Base-by-base conservation (phyloP, 176 grass and related monocot species). In the Tuctoria greenei region DNA sequence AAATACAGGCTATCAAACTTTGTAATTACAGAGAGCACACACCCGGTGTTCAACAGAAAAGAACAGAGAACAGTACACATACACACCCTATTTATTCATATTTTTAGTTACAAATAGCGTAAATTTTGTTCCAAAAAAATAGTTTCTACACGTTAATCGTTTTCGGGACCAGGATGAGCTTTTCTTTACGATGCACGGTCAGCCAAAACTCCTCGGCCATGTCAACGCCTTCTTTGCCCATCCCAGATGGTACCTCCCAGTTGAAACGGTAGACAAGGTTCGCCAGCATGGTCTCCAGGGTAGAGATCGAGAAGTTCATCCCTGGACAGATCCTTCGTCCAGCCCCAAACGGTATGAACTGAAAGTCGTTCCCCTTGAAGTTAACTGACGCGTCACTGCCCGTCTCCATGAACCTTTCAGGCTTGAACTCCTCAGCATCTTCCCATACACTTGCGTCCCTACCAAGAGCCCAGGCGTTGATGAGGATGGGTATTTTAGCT, bases 291-390 rank as follows among this genome's bases (percentile, higher is more conserved):
- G 76, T 2, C 61, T 84, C 81, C 2, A 89, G 27, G 15, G 72
- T 77, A 0, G 86, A 45, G 34, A 84, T 35, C 0, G 70, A 54
- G 24, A 87, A 83, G 25, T 80, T 45, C 14, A 76, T 70, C 7
- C 85, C 85, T 4, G 79, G 85, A 16, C 86, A 87, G 4, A 74
- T 60, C 20, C 85, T 78, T 57, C 64, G 60, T 8, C 85, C 85
- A 16, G 24, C 43, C 15, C 78, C 85, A 14, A 87, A 87, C 0
- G 86, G 81, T 49, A 88, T 10, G 37, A 84, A 59, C 31, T 80
- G 42, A 8, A 88, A 88, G 17, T 80, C 54, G 15, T 69, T 71
- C 23, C 72, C 79, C 34, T 64, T 77, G 44, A 78, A 43, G 68
- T 67, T 73, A 9, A 21, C 4, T 11, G 0, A 2, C 0, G 23